Conservation (phyloP, 2,329 filamentous ascomycete species). For the Colletotrichum paranaense region DNA sequence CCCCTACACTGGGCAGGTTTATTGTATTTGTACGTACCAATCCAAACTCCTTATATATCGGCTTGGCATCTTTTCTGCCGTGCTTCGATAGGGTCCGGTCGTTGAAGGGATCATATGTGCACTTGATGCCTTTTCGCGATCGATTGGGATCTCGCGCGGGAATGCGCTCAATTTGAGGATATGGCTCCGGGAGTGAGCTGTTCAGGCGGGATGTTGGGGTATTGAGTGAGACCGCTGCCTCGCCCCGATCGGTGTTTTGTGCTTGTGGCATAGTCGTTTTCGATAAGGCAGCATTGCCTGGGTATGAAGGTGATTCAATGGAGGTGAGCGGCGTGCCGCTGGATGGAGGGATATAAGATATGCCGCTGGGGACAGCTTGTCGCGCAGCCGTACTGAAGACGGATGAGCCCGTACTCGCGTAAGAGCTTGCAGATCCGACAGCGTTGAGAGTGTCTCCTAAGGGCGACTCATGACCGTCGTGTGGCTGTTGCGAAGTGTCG, state of each 20-base stretch:
- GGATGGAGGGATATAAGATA: constrained; percentile 56
- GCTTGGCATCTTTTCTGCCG: constrained; percentile 68
- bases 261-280: constrained; percentile 67
- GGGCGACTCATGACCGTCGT: constrained; percentile 69
- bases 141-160: constrained; percentile 68
- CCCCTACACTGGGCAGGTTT: constrained; percentile 55
- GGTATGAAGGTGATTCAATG: constrained; percentile 63
- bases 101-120: constrained; percentile 70
- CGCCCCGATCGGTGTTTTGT: constrained; percentile 55
- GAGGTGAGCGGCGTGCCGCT: constrained; percentile 63
- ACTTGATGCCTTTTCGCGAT: constrained; percentile 66
- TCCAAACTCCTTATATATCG: constrained; percentile 72
- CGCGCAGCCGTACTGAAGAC: constrained; percentile 69
- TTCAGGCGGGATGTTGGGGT: constrained; percentile 43
- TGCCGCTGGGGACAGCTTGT: constrained; percentile 53
- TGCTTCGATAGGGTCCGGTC: constrained; percentile 60
- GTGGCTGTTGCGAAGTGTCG: constrained; percentile 50
- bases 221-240: constrained; percentile 42
- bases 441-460: constrained; percentile 77
- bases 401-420: constrained; percentile 77
- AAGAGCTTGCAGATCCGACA: constrained; percentile 78
- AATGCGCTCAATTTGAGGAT: constrained; percentile 53
- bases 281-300: constrained; percentile 58
- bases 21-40: constrained; percentile 69
- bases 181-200: constrained; percentile 46